Conservation (phyloP, 352 stramenopile genomes). For the Globisporangium okanoganense region DNA sequence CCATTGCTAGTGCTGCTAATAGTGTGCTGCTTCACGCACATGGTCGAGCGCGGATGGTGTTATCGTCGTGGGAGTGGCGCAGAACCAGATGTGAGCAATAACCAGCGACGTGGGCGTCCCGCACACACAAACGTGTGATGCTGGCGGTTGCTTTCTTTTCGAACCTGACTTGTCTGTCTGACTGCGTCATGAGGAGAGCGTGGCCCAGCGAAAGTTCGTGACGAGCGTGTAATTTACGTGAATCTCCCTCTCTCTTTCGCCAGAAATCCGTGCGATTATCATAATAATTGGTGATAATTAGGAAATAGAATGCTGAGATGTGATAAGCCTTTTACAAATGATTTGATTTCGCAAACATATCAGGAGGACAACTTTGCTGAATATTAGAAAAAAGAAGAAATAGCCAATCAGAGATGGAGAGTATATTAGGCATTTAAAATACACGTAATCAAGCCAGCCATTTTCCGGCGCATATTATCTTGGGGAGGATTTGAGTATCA, state of each 20-base stretch:
- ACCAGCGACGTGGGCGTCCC: not conserved
- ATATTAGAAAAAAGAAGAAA: no score
- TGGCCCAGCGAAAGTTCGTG: not conserved
- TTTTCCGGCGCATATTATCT: no score
- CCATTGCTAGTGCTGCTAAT: not conserved
- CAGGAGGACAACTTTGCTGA: no score
- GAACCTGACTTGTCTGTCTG: not conserved
- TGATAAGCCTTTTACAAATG: no score
- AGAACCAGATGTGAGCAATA: not conserved
- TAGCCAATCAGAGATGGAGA: no score
- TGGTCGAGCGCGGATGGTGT: not conserved
- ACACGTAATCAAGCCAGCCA: no score
- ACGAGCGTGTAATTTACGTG: not conserved
- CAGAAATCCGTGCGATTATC: no score
- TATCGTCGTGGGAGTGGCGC: not conserved
- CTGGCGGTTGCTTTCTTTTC: not conserved
- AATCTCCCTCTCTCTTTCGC: not conserved
- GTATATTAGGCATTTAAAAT: no score
- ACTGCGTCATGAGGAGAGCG: not conserved
- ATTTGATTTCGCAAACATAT: no score
- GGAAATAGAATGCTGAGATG: no score
- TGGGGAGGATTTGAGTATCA: no score
- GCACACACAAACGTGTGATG: not conserved
- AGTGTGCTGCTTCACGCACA: constrained; percentile 1
- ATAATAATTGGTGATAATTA: no score